Base-by-base conservation (phyloP, 23 red algal genomes). In the Chondrus crispus region DNA sequence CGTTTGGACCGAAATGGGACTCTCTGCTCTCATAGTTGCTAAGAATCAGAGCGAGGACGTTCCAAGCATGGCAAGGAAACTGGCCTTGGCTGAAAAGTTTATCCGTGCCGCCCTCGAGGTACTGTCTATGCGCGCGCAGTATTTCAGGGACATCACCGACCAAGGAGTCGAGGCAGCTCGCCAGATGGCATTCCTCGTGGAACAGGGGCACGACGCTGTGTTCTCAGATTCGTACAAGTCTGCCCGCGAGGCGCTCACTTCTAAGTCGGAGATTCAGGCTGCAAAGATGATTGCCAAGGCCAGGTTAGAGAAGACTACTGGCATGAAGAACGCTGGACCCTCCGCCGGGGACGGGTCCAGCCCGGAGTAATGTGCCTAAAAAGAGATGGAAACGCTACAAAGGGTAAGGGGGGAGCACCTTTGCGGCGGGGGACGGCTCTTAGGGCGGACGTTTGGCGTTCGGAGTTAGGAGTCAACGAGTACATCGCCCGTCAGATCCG, bases 1-100 rank as follows among this genome's bases (percentile, higher is more conserved):
- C 13, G 83, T 87, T 3, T 87, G 60, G 83, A 54, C 83, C 46
- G 83, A 87, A 12, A 4, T 87, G 41, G 63, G 50, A 13, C 16
- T 73, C 0, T 33, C 44, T 58, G 62, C 83, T 30, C 37, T 87
- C 11, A 47, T 1, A 66, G 60, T 66, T 8, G 60, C 60, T 66
- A 22, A 32, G 18, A 19, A 22, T 0, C 26, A 66, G 18, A 66
- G 60, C 35, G 18, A 66, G 18, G 60, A 32, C 9, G 9, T 32
- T 9, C 26, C 26, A n/a, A 32, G 35, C 1, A 7, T n/a, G 60
- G 60, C 60, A 0, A 2, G 60, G 60, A 66, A 66, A 66, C 71
- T 77, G 13, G 28, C 26, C n/a, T 10, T 46, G 44, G 71, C 71
- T 47, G 1, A 46, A 22, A 40, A 35, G 1, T 26, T 20, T 26